A percentile compares a stretch with the other conserved stretches of the same genome.
phyloP scores from a whole-genome alignment of 768 basidiomycete species.

The Termitomyces sp. region DNA sequence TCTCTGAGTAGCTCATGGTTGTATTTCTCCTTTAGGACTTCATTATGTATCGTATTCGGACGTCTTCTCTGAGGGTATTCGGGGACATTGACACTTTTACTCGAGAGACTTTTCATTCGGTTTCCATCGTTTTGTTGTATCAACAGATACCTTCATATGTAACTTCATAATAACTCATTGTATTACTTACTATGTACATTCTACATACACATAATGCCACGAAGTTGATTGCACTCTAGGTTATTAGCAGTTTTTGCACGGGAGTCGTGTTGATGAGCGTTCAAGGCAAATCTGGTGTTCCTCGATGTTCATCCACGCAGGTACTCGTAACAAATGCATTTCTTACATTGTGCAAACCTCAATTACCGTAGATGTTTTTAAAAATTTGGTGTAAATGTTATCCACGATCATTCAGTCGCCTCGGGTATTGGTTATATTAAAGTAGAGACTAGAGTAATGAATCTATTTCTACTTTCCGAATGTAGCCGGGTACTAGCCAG shows the following conservation, averaged over 20 bases:
- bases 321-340: too few species aligned
- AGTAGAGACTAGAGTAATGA: neutral
- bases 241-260: too few species aligned
- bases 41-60: neutral
- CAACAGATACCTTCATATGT: conserved; percentile 1
- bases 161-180: neutral
- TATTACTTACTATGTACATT: conserved; percentile 10
- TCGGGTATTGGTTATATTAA: neutral
- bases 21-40: neutral
- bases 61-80: neutral
- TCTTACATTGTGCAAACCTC: neutral
- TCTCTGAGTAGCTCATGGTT: neutral
- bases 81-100: neutral
- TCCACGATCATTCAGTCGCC: too few species aligned
- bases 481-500: neutral
- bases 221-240: neutral
- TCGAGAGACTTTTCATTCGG: neutral
- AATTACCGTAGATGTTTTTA: neutral
- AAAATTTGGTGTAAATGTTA: too few species aligned
- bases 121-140: conserved; percentile 4
- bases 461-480: neutral
- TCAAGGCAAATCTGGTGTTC: too few species aligned
- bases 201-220: neutral
- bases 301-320: too few species aligned
- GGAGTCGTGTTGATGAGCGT: too few species aligned